Percentiles rank a stretch among this genome's conserved stretches.
Evolutionary conservation across 805 yeast genomes (phyloP).

Genomic region (Myxozyma monticola): DNA sequence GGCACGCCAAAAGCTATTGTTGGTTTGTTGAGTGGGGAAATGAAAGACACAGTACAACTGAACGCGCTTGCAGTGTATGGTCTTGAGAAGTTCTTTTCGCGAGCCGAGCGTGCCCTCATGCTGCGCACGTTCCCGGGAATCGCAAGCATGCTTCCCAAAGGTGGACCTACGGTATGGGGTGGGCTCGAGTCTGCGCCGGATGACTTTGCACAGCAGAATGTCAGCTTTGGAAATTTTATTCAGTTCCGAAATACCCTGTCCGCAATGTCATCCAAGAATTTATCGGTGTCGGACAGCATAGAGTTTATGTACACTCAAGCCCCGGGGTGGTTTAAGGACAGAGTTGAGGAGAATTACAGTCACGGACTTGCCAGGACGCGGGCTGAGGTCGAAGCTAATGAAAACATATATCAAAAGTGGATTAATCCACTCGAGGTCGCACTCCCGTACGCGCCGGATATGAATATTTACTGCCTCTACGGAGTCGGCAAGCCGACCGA

Average conservation of each 20-base stretch:
- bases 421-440: conserved; percentile 91
- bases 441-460: conserved; percentile 88
- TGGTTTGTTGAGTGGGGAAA: conserved; percentile 93
- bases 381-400: conserved; percentile 62
- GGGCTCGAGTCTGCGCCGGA: conserved; percentile 65
- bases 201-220: conserved; percentile 31
- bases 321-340: conserved; percentile 71
- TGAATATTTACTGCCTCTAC: conserved; percentile 85
- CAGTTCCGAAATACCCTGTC: conserved; percentile 55
- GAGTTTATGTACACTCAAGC: conserved; percentile 62
- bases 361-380: conserved; percentile 67
- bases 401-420: conserved; percentile 80
- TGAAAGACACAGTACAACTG: conserved; percentile 95
- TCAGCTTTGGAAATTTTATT: conserved; percentile 72
- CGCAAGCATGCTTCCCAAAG: conserved; percentile 95
- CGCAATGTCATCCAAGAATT: conserved; percentile 48
- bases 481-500: conserved; percentile 98
- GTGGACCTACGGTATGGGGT: conserved; percentile 92
- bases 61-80: conserved; percentile 93
- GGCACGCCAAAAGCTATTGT: conserved; percentile 96
- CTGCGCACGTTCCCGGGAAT: conserved; percentile 88
- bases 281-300: conserved; percentile 67
- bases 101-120: conserved; percentile 85
- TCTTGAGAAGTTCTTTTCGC: conserved; percentile 86
- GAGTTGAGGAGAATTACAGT: conserved; percentile 72